phyloP scores from a whole-genome alignment of 345 rosid species.

The Eucalyptus cloeziana region DNA sequence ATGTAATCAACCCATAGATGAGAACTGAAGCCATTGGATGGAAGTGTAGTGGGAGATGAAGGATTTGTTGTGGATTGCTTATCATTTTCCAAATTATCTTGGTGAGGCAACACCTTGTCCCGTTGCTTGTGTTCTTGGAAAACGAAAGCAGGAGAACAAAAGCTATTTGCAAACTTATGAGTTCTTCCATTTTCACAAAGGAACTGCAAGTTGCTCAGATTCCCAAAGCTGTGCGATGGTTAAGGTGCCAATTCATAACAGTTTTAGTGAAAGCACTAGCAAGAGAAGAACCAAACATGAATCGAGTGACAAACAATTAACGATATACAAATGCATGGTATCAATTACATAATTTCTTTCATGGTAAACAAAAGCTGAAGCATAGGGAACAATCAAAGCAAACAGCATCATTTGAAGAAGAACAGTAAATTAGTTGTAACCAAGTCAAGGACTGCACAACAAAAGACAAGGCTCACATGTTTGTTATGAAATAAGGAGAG shows the following conservation, averaged over 20 bases:
- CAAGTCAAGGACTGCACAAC: not conserved
- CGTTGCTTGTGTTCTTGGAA: conserved; percentile 42
- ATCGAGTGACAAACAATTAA: not conserved
- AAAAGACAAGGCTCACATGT: not conserved
- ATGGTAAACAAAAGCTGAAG: not conserved
- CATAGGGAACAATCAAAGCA: not conserved
- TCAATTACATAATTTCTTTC: not conserved
- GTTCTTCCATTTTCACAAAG: conserved; percentile 67
- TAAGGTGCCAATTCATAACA: conserved; percentile 17
- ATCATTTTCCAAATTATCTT: not conserved
- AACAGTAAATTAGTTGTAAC: not conserved
- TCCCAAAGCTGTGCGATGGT: conserved; percentile 46
- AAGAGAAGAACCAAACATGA: not conserved
- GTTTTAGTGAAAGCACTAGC: not conserved
- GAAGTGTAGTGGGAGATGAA: conserved; percentile 5
- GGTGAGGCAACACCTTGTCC: conserved; percentile 7
- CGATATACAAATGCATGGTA: not conserved
- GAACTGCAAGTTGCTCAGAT: conserved; percentile 59
- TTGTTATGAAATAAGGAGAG: not conserved
- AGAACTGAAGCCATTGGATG: conserved; percentile 16
- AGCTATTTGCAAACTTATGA: conserved; percentile 71
- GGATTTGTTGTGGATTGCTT: not conserved
- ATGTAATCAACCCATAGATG: conserved; percentile 41
- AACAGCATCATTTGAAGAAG: not conserved
- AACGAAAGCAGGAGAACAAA: conserved; percentile 55